Base-by-base conservation (phyloP, 805 yeast genomes). In the Starmerella lactis-condensi region DNA sequence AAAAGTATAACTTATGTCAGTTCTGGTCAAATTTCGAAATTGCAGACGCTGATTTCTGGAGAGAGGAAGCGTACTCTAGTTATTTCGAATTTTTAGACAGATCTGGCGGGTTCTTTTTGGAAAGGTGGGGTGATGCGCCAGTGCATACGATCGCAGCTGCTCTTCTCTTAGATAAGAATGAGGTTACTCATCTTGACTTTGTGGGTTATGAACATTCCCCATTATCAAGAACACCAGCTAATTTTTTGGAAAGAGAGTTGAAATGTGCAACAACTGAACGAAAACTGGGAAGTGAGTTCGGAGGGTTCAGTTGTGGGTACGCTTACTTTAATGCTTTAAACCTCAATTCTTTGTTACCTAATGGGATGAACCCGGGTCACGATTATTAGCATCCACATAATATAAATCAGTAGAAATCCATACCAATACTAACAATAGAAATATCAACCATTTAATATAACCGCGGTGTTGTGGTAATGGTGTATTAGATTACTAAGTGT, bases 101-200 rank as follows among this genome's bases (percentile, higher is more conserved):
- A 39, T 67, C 74, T 11, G 93, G 93, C 52, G 93, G 93, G n/a
- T 81, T 81, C 58, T 81, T 75, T 59, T 81, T 79, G 53, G 93
- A 82, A 60, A 66, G 93, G 56, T 78, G 92, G 93, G 92, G 93
- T 45, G 93, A 79, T 54, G 93, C 92, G 0, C 92, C 92, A 2
- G 65, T 78, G n/a, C 89, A 77, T 52, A 66, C 89, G 1, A 62
- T 92, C 17, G 93, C 89, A 20, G 93, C 78, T 14, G 60, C 89
- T 4, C 58, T 81, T 41, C 76, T 81, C 58, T 50, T 78, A 52
- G 69, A 75, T 33, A 69, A 65, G 51, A 70, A 67, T 38, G 60
- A 72, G 47, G 57, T 81, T 30, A 92, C 81, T 48, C 70, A 75
- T 62, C 82, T 82, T 51, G 75, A 69, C 36, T 74, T 77, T 38